Percentiles rank a stretch among this genome's conserved stretches.
Conservation (phyloP, 768 basidiomycete genomes). For the Lactarius akahatsu region DNA sequence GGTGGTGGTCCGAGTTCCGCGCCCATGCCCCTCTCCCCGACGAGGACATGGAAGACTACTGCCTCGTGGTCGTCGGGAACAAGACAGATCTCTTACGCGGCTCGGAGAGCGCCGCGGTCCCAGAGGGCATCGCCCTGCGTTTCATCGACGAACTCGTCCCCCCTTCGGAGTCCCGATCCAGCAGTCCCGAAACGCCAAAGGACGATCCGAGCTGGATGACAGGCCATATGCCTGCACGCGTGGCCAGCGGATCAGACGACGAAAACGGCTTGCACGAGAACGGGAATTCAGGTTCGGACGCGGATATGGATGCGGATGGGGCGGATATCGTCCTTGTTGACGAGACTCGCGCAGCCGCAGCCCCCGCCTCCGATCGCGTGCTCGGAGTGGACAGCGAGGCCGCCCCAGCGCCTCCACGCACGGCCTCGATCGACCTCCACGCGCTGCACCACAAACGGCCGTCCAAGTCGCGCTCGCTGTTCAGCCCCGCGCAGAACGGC, state of each 20-base stretch:
- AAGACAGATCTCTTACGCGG: constrained; percentile 59
- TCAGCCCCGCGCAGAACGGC: constrained; percentile 39
- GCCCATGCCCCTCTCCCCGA: constrained; percentile 64
- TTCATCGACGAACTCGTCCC: constrained; percentile 58
- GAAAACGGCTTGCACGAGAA: not conserved
- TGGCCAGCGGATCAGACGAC: constrained; percentile 4
- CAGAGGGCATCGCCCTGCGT: constrained; percentile 46
- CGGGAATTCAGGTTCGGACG: not conserved
- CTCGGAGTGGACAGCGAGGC: constrained; percentile 27
- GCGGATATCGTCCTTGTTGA: constrained; percentile 9
- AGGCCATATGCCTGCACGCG: not conserved
- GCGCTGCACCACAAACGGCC: constrained; percentile 35
- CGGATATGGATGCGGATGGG: not conserved
- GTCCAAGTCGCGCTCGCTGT: constrained; percentile 48
- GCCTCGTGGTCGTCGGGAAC: constrained; percentile 71
- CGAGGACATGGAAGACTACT: constrained; percentile 60
- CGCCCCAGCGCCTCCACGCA: constrained; percentile 29
- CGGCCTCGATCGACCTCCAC: constrained; percentile 37
- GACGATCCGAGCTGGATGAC: constrained; percentile 9
- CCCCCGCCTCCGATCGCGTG: not conserved
- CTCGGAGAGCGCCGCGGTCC: constrained; percentile 31
- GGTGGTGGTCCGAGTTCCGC: constrained; percentile 82
- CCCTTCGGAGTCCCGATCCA: constrained; percentile 25
- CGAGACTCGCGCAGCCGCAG: not conserved
- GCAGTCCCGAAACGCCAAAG: constrained; percentile 16